A percentile compares a stretch with the other conserved stretches of the same genome.
Evolutionary conservation across 2,329 filamentous ascomycete species (phyloP).

Genomic region (Talaromyces islandicus): DNA sequence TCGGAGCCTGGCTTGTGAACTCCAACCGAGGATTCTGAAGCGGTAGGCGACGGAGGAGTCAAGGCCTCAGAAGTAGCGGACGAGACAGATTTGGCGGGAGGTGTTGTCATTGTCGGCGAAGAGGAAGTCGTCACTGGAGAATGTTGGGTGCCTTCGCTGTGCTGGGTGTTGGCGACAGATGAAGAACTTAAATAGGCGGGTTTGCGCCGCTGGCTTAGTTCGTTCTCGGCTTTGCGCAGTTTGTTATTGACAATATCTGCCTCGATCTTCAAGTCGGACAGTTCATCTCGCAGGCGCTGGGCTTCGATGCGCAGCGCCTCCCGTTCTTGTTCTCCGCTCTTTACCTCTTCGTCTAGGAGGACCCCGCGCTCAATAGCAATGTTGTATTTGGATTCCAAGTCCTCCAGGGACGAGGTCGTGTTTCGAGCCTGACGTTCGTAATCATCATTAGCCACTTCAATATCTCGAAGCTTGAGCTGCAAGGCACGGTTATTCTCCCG

Average conservation of each 20-base stretch:
- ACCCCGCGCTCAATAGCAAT: constrained; percentile 86
- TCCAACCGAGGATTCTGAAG: constrained; percentile 74
- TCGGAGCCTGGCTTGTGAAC: constrained; percentile 47
- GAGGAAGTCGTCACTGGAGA: constrained; percentile 80
- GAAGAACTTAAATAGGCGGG: constrained; percentile 46
- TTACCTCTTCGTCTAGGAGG: constrained; percentile 92
- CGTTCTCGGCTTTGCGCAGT: constrained; percentile 63
- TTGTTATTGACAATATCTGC: constrained; percentile 92
- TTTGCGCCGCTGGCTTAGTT: constrained; percentile 47
- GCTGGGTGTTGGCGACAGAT: constrained; percentile 48
- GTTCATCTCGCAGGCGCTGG: constrained; percentile 82
- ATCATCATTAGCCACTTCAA: constrained; percentile 97
- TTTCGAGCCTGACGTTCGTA: constrained; percentile 94
- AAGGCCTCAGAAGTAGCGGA: constrained; percentile 59
- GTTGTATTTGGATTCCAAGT: constrained; percentile 96
- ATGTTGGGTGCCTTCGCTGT: constrained; percentile 63
- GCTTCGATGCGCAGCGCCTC: constrained; percentile 83
- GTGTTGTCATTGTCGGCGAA: constrained; percentile 83
- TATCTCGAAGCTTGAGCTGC: constrained; percentile 81
- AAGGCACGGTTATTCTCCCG: constrained; percentile 77
- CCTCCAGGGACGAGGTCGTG: constrained; percentile 90
- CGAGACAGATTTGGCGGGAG: constrained; percentile 65
- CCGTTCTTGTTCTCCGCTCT: constrained; percentile 82
- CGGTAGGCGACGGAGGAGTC: constrained; percentile 87
- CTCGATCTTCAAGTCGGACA: constrained; percentile 90